These are phyloP conservation scores for Lactarius evosmus DNA, from an alignment of 768 basidiomycete species.

Conservation along the genomic window DNA sequence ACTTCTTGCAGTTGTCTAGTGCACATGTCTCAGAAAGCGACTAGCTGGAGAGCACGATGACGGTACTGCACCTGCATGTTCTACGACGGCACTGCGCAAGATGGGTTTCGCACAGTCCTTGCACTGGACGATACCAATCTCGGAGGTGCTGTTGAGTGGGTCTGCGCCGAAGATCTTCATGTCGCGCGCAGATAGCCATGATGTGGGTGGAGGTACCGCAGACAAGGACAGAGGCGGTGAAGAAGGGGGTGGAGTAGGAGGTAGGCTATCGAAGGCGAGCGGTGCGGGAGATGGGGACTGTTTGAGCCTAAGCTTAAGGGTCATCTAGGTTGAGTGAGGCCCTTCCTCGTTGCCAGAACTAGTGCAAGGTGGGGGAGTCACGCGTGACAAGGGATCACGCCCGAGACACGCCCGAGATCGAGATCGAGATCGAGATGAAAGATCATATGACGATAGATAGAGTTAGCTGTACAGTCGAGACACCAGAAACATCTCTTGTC, in stretches of 20 bases:
- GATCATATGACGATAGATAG: too few relatives aligned
- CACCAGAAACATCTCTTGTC: too few relatives aligned
- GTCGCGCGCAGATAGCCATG: conserved; percentile 81
- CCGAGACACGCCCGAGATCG: background rate
- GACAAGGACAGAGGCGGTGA: conserved; percentile 25
- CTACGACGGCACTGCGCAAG: conserved; percentile 65
- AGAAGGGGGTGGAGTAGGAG: conserved; percentile 37
- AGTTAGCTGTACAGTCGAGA: too few relatives aligned
- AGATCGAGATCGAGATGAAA: too few relatives aligned
- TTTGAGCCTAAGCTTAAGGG: conserved; percentile 45
- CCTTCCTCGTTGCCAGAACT: background rate
- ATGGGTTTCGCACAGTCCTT: conserved; percentile 79
- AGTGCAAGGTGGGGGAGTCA: background rate
- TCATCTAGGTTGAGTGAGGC: conserved; percentile 1
- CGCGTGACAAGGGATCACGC: background rate
- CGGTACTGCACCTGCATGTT: conserved; percentile 64
- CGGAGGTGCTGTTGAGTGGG: conserved; percentile 56
- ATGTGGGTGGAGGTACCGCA: conserved; percentile 63
- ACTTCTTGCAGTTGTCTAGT: conserved; percentile 58
- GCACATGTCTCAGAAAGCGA: background rate
- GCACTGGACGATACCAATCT: conserved; percentile 68
- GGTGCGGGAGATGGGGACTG: conserved; percentile 38
- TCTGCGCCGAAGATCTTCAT: conserved; percentile 85
- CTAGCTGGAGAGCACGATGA: background rate
- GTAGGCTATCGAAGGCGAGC: conserved; percentile 61